Percentiles rank a stretch among this genome's conserved stretches.
Evolutionary conservation across 2,329 filamentous ascomycete species (phyloP).

Genomic region (Curvularia sp.): DNA sequence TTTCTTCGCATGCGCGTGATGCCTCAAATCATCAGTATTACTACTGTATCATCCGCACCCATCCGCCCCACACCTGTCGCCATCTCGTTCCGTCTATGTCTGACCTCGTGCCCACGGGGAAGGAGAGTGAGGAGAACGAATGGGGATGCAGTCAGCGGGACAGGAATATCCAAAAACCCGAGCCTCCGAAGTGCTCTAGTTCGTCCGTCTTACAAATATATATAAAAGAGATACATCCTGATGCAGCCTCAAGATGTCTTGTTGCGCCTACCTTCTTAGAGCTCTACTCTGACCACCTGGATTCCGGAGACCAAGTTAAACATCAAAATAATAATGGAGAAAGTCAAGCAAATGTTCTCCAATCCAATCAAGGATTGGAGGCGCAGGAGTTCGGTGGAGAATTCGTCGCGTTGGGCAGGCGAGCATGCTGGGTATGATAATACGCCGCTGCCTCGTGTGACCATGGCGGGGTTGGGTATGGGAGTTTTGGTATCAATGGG

Average conservation of each 20-base stretch:
- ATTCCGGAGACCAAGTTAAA: not conserved
- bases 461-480: slow-evolving; percentile 33
- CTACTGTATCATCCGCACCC: slow-evolving; percentile 11
- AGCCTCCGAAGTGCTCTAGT: not conserved
- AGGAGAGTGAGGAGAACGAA: not conserved
- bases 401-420: slow-evolving; percentile 24
- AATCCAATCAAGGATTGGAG: slow-evolving; percentile 29
- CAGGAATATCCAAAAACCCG: slow-evolving; percentile 3
- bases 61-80: slow-evolving; percentile 22
- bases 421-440: slow-evolving; percentile 37
- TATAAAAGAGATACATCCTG: not conserved
- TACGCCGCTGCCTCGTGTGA: slow-evolving; percentile 32
- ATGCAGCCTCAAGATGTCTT: not conserved
- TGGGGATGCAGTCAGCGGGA: not conserved
- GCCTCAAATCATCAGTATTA: not conserved
- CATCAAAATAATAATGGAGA: not conserved
- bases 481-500: slow-evolving; percentile 44
- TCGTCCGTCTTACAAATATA: not conserved
- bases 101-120: slow-evolving; percentile 20
- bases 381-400: slow-evolving; percentile 22
- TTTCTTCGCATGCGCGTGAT: not conserved
- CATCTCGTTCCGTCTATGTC: not conserved
- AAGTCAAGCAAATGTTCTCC: slow-evolving; percentile 23
- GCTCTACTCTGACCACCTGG: not conserved
- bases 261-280: not conserved